Evolutionary conservation across 148 eudicot genomes (phyloP).

Genomic region (Gaultheria prostrata): DNA sequence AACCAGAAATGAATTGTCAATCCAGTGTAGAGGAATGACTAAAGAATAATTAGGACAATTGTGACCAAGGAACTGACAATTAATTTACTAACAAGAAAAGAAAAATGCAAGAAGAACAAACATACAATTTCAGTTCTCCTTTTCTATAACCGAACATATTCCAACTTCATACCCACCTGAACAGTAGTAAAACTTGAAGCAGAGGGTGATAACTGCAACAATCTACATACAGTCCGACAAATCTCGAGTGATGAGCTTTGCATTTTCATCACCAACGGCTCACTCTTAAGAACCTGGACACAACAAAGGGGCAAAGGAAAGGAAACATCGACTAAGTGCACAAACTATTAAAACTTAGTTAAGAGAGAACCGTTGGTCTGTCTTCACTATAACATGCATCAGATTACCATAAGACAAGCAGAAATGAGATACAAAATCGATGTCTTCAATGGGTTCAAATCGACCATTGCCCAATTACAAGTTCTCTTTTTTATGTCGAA

Average conservation of each 20-base stretch:
- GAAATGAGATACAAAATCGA: background rate
- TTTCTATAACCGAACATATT: background rate
- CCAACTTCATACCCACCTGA: slow-evolving; percentile 51
- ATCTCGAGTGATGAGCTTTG: slow-evolving; percentile 57
- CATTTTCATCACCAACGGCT: slow-evolving; percentile 55
- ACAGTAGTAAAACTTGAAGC: slow-evolving; percentile 49
- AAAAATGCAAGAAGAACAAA: background rate
- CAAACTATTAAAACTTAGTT: background rate
- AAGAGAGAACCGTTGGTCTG: background rate
- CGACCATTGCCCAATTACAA: background rate
- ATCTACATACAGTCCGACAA: slow-evolving; percentile 49
- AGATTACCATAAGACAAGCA: background rate
- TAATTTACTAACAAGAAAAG: background rate
- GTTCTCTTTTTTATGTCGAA: background rate
- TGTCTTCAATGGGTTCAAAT: background rate
- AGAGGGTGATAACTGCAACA: slow-evolving; percentile 46
- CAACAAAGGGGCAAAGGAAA: background rate
- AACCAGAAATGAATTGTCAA: slow-evolving; percentile 24
- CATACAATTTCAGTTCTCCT: background rate
- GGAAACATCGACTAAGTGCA: slow-evolving; percentile 10
- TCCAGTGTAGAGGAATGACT: background rate
- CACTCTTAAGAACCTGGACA: slow-evolving; percentile 69
- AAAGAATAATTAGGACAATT: background rate
- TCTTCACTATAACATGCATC: background rate
- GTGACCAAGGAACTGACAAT: background rate